Percentiles rank a stretch among this genome's conserved stretches.
These are phyloP conservation scores for Citrus australasica DNA, from an alignment of 345 rosid species.

Conservation along the genomic window DNA sequence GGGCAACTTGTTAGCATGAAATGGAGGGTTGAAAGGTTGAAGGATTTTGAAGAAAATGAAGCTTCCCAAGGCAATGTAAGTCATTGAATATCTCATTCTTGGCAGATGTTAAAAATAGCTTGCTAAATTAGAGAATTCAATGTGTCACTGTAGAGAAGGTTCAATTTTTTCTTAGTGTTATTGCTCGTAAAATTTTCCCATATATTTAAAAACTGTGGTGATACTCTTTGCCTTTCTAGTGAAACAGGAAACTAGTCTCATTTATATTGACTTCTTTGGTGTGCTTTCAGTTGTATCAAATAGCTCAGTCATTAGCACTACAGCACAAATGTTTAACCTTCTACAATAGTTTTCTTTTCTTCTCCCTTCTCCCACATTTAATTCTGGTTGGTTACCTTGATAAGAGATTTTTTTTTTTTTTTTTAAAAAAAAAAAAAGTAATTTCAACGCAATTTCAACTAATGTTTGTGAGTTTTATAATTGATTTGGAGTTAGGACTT, in stretches of 20 bases:
- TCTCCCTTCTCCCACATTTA: neutral
- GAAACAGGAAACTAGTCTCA: neutral
- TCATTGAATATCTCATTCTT: conserved; percentile 8
- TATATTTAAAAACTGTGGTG: neutral
- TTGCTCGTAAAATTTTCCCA: neutral
- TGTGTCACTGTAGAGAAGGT: neutral
- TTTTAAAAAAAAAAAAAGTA: neutral
- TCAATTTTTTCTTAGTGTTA: neutral
- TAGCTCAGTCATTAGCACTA: neutral
- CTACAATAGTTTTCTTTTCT: neutral
- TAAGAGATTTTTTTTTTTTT: no score
- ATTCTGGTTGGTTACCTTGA: neutral
- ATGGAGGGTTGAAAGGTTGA: conserved; percentile 93
- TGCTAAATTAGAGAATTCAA: neutral
- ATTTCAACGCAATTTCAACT: neutral
- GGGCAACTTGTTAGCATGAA: conserved; percentile 82
- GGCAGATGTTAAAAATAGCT: neutral
- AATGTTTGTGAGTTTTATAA: neutral
- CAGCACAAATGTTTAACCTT: neutral
- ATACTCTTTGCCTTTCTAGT: neutral
- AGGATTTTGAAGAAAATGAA: conserved; percentile 45
- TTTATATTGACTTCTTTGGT: neutral
- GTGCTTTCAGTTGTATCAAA: neutral
- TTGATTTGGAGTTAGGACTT: neutral
- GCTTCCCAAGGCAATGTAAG: conserved; percentile 45